phyloP scores from a whole-genome alignment of 1,284 basidiomycete genomes.

The Cryptococcus sp. region DNA sequence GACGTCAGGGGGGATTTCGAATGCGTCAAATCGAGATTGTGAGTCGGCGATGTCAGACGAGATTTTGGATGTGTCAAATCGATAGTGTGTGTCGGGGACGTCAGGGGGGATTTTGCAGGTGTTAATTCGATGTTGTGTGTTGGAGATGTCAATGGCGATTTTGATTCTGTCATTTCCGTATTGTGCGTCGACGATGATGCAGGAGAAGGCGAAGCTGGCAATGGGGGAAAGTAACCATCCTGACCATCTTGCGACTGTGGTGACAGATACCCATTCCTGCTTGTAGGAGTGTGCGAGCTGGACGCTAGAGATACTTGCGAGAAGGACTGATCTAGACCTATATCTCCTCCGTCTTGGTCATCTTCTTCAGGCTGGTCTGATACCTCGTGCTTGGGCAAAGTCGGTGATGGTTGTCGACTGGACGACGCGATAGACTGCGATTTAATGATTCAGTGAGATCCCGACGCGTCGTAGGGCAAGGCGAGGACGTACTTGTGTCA shows the following conservation, averaged over 20 bases:
- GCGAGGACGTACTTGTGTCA: background rate
- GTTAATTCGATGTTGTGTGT: background rate
- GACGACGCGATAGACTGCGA: background rate
- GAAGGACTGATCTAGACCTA: constrained; percentile 4
- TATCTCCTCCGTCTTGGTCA: background rate
- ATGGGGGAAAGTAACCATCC: background rate
- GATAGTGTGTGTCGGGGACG: background rate
- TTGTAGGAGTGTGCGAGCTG: background rate
- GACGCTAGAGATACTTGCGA: constrained; percentile 9
- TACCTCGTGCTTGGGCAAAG: background rate
- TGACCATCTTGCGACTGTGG: constrained; percentile 1
- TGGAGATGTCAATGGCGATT: background rate
- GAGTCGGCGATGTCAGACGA: background rate
- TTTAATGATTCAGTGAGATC: background rate
- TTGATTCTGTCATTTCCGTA: background rate
- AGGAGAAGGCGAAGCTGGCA: constrained; percentile 4
- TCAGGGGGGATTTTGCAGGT: background rate
- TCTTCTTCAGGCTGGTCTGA: too few relatives aligned
- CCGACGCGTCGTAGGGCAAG: background rate
- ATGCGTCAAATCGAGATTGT: constrained; percentile 6
- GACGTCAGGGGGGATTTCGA: constrained; percentile 9
- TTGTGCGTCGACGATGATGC: constrained; percentile 1
- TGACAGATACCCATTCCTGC: background rate
- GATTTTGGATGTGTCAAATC: background rate
- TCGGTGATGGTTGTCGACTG: background rate